Conservation (phyloP, 768 basidiomycete species). For the Kwoniella mangroviensis region DNA sequence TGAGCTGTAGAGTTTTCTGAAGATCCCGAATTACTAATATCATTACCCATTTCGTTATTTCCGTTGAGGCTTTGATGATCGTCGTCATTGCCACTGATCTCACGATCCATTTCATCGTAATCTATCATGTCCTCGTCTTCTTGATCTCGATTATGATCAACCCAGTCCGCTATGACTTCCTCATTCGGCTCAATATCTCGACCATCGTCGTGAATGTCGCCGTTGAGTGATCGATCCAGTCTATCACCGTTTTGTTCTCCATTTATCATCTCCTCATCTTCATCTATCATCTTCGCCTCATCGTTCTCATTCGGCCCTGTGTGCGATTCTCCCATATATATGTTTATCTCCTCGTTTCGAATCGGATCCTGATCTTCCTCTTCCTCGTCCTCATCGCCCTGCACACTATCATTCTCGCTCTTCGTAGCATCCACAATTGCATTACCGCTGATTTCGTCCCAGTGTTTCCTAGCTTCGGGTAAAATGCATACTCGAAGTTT, state of each 20-base stretch:
- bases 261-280: slow-evolving; percentile 1
- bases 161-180: too few species aligned
- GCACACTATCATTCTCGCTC: not conserved
- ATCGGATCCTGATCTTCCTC: not conserved
- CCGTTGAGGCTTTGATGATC: not conserved
- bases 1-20: too few species aligned
- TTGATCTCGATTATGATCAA: too few species aligned
- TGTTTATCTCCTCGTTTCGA: not conserved
- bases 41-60: not conserved
- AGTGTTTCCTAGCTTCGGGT: slow-evolving; percentile 13
- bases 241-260: not conserved
- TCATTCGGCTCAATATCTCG: too few species aligned
- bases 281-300: not conserved
- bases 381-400: slow-evolving; percentile 1
- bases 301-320: not conserved
- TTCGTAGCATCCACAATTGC: not conserved
- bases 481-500: slow-evolving; percentile 7
- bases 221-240: too few species aligned
- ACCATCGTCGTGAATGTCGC: too few species aligned
- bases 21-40: too few species aligned
- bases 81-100: not conserved
- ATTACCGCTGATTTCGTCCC: slow-evolving; percentile 16
- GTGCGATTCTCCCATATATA: not conserved
- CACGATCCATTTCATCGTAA: too few species aligned
- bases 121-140: too few species aligned